Percentiles rank a stretch among this genome's conserved stretches.
Evolutionary conservation across 495 filamentous ascomycete species (phyloP).

Genomic region (Penicillium lividum): DNA sequence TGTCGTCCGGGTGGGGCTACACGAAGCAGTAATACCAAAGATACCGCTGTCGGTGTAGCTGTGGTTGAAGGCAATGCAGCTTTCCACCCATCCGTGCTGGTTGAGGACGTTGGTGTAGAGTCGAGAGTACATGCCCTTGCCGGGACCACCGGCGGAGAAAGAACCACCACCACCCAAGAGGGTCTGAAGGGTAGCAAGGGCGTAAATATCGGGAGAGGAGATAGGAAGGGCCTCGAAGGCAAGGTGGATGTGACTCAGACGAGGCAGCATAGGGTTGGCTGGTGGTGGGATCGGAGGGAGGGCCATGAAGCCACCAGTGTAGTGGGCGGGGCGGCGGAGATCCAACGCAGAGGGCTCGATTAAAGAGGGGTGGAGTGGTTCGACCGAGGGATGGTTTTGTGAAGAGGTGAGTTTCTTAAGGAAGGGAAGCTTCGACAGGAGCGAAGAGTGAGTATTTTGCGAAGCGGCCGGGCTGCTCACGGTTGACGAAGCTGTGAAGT

Average conservation of each 20-base stretch:
- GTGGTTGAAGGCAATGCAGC: slow-evolving; percentile 93
- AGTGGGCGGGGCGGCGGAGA: slow-evolving; percentile 69
- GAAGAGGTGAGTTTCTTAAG: slow-evolving; percentile 81
- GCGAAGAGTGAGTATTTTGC: slow-evolving; percentile 47
- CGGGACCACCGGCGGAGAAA: slow-evolving; percentile 95
- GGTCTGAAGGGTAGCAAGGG: slow-evolving; percentile 92
- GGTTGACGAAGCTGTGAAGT: slow-evolving; percentile 44
- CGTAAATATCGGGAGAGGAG: slow-evolving; percentile 88
- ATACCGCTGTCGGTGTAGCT: slow-evolving; percentile 93
- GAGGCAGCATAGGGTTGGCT: slow-evolving; percentile 73
- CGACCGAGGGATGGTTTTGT: slow-evolving; percentile 58
- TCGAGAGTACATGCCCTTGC: slow-evolving; percentile 98
- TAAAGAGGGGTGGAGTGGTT: slow-evolving; percentile 40
- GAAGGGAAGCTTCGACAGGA: slow-evolving; percentile 88
- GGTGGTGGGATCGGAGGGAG: slow-evolving; percentile 78
- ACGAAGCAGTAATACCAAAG: slow-evolving; percentile 89
- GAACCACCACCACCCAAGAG: slow-evolving; percentile 95
- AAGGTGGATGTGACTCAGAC: slow-evolving; percentile 87
- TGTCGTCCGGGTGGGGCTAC: slow-evolving; percentile 69
- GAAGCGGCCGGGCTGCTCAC: slow-evolving; percentile 39
- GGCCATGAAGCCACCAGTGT: slow-evolving; percentile 89
- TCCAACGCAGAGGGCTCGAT: slow-evolving; percentile 53
- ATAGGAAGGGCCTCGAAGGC: slow-evolving; percentile 96
- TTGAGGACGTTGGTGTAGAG: slow-evolving; percentile 98
- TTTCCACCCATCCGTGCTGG: slow-evolving; percentile 95